These are phyloP conservation scores for Sugiyamaella xylanicola DNA, from an alignment of 1,139 yeast genomes.

Conservation along the genomic window DNA sequence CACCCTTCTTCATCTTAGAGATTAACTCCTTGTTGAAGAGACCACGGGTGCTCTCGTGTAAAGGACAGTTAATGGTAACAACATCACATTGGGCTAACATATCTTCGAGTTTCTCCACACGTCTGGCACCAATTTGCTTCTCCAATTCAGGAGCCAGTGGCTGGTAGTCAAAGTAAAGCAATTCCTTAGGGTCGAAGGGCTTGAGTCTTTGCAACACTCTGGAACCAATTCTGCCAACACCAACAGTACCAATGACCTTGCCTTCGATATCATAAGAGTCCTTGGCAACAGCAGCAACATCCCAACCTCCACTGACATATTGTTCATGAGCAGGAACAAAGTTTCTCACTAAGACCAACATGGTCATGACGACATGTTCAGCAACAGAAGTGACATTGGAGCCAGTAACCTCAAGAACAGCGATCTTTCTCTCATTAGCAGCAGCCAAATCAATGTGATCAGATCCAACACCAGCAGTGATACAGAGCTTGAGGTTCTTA, in stretches of 20 bases:
- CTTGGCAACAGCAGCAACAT: conserved; percentile 76
- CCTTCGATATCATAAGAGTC: conserved; percentile 75
- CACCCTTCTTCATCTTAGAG: conserved; percentile 73
- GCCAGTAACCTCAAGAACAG: conserved; percentile 81
- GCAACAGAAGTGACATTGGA: conserved; percentile 81
- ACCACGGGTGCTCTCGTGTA: conserved; percentile 69
- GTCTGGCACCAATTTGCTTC: conserved; percentile 58
- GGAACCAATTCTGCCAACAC: conserved; percentile 82
- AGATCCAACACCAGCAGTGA: conserved; percentile 86
- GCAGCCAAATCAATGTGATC: conserved; percentile 78
- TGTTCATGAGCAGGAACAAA: conserved; percentile 79
- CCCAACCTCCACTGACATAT: conserved; percentile 65
- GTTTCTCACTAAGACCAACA: conserved; percentile 70
- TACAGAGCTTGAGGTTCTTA: conserved; percentile 67
- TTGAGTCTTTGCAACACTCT: conserved; percentile 71
- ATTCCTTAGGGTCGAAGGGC: conserved; percentile 74
- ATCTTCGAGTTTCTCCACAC: conserved; percentile 66
- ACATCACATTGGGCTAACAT: conserved; percentile 69
- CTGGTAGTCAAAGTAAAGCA: conserved; percentile 77
- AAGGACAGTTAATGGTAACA: conserved; percentile 77
- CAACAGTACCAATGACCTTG: conserved; percentile 75
- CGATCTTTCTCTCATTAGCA: conserved; percentile 63
- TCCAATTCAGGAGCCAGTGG: conserved; percentile 60
- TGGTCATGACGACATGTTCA: conserved; percentile 78
- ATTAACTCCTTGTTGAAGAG: conserved; percentile 67